A percentile compares a stretch with the other conserved stretches of the same genome.
phyloP scores from a whole-genome alignment of 2,329 filamentous ascomycete species.

The Polychaeton citri region DNA sequence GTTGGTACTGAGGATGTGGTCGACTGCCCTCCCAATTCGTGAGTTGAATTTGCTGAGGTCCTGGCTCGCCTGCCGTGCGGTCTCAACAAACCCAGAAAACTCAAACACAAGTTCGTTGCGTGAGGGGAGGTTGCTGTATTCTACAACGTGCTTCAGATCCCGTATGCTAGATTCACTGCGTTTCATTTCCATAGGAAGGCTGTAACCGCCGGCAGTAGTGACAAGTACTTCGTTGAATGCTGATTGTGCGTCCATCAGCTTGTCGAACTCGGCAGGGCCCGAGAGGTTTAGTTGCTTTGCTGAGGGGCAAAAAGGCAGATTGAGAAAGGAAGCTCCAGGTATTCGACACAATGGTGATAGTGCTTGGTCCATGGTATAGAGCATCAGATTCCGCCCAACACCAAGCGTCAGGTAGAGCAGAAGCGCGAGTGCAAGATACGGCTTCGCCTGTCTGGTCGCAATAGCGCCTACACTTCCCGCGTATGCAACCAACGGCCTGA shows the following conservation, averaged over 20 bases:
- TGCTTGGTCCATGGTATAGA: slow-evolving; percentile 45
- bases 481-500: slow-evolving; percentile 33
- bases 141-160: slow-evolving; percentile 59
- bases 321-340: slow-evolving; percentile 48
- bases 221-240: slow-evolving; percentile 65
- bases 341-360: slow-evolving; percentile 58
- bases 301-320: slow-evolving; percentile 48
- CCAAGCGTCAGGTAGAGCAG: slow-evolving; percentile 49
- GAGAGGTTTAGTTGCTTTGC: slow-evolving; percentile 9
- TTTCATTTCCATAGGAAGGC: slow-evolving; percentile 67
- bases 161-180: slow-evolving; percentile 60
- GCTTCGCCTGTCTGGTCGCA: slow-evolving; percentile 49
- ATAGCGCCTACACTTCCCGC: slow-evolving; percentile 42
- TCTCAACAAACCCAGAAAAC: slow-evolving; percentile 63
- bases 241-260: slow-evolving; percentile 60
- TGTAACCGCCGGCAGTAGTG: slow-evolving; percentile 50
- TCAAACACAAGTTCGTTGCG: slow-evolving; percentile 61
- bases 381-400: slow-evolving; percentile 47
- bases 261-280: slow-evolving; percentile 51
- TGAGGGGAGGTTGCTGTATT: slow-evolving; percentile 53
- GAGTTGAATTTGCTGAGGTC: slow-evolving; percentile 65
- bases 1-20: slow-evolving; percentile 62
- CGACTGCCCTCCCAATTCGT: slow-evolving; percentile 59
- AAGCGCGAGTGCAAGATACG: slow-evolving; percentile 48
- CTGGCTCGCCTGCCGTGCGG: slow-evolving; percentile 48